Evolutionary conservation across 169 alveolate genomes (phyloP), one percentile per base, ranked within the genome.

Genomic region (Babesia divergens): DNA sequence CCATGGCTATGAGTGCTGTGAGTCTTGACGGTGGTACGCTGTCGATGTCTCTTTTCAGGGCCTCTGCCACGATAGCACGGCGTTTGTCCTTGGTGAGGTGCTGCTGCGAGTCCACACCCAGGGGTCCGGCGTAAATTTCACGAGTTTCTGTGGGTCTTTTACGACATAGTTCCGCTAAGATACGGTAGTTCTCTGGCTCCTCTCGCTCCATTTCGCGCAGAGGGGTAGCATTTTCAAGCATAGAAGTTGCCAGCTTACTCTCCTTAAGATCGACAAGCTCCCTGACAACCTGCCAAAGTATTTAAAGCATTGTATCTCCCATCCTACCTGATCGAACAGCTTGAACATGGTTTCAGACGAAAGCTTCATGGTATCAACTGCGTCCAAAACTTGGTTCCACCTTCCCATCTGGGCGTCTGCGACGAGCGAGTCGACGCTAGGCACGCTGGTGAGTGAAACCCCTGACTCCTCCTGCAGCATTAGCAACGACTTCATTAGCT

Each of bases 381-480:
- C 67, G 59, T 67, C 89, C 8, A 88, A 29, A 2, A 88, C 93
- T 38, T 84, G 83, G 76, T 80, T 88, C 93, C 93, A 88, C 29
- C 89, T 53, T 0, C 93, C 93, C 84, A 75, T 83, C 52, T 79
- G 84, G 29, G 82, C 87, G 52, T 84, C 93, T 3, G 88, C 82
- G 26, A 88, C 55, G 28, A 88, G 70, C 31, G 83, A 35, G 24
- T 88, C 93, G 22, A 88, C 69, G 74, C 81, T 84, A 13, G 91
- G 77, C 32, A 76, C 71, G 49, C 91, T 83, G 38, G 83, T 88
- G 31, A 88, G 70, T 26, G 83, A 75, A 42, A 88, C 83, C 18
- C 87, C 87, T 29, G 90, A 53, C 51, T 88, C 93, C 54, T 88
- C 91, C 59, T 88, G 93, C 64, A 88, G 58, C 54, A 88, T 74